These are phyloP conservation scores for Venturia oleaginea DNA, from an alignment of 2,329 filamentous ascomycete species.

Conservation along the genomic window DNA sequence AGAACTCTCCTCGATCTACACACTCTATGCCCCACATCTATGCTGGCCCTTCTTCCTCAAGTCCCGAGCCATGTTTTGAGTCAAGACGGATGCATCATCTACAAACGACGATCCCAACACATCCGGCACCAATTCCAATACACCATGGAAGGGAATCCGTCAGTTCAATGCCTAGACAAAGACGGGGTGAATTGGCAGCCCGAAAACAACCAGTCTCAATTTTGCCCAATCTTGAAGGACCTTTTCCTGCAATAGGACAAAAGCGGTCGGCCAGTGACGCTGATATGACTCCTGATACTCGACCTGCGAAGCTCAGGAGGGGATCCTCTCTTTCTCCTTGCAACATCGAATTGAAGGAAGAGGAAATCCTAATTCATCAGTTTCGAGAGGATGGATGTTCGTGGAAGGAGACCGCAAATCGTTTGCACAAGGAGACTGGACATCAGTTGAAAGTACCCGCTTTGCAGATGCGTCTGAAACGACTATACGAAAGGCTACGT, in stretches of 20 bases:
- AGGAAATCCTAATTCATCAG: conserved; percentile 42
- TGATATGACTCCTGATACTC: background rate
- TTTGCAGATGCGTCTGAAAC: conserved; percentile 46
- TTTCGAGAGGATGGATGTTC: conserved; percentile 44
- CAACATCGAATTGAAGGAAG: conserved; percentile 36
- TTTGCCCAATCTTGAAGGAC: conserved; percentile 9
- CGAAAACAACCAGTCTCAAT: conserved; percentile 6
- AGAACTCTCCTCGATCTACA: background rate
- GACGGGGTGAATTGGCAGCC: background rate
- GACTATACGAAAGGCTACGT: conserved; percentile 41
- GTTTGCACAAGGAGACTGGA: conserved; percentile 40
- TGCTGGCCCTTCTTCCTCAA: background rate
- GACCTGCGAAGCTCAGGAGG: background rate
- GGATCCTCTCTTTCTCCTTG: background rate
- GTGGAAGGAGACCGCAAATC: conserved; percentile 46
- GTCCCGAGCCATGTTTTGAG: background rate
- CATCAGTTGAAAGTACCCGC: conserved; percentile 43
- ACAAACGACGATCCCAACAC: background rate
- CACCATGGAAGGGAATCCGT: background rate
- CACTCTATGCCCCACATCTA: background rate
- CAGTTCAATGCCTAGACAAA: background rate
- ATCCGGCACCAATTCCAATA: conserved; percentile 5
- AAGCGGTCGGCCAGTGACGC: background rate
- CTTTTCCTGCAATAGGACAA: background rate
- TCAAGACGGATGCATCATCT: background rate